Evolutionary conservation across 768 basidiomycete species (phyloP).

Genomic region (Amanita molliuscula): DNA sequence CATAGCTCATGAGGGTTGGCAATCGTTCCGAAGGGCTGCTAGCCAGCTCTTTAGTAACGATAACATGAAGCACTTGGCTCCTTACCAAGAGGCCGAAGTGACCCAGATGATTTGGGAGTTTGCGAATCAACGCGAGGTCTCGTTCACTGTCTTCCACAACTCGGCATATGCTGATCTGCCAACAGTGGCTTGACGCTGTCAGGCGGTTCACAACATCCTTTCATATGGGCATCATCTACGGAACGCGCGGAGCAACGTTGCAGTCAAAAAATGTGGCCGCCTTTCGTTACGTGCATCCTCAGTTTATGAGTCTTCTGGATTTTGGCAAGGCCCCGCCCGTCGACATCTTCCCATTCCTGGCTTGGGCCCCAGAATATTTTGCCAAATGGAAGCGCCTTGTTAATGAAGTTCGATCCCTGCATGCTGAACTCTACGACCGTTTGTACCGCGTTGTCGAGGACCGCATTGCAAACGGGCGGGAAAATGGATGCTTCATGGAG

Average conservation of each 20-base stretch:
- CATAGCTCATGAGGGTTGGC: slow-evolving; percentile 11
- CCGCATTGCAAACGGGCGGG: slow-evolving; percentile 14
- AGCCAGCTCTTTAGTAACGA: slow-evolving; percentile 9
- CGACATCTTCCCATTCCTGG: slow-evolving; percentile 22
- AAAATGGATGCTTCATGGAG: slow-evolving; percentile 22
- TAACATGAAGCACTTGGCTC: slow-evolving; percentile 9
- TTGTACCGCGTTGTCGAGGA: slow-evolving; percentile 16
- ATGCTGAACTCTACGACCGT: slow-evolving; percentile 18
- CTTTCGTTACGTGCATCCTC: slow-evolving; percentile 18
- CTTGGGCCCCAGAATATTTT: slow-evolving; percentile 22
- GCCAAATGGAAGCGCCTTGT: slow-evolving; percentile 22
- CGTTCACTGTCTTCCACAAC: not conserved
- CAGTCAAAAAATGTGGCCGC: slow-evolving; percentile 14
- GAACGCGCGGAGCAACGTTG: slow-evolving; percentile 17
- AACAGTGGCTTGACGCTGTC: slow-evolving; percentile 20
- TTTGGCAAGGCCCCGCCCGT: slow-evolving; percentile 24
- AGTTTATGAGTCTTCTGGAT: slow-evolving; percentile 16
- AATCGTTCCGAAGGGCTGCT: slow-evolving; percentile 11
- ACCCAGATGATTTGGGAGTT: slow-evolving; percentile 10
- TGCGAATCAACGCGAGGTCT: slow-evolving; percentile 8
- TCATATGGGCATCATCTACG: slow-evolving; percentile 18
- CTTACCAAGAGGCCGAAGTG: slow-evolving; percentile 15
- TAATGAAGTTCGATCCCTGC: slow-evolving; percentile 14
- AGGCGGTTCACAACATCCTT: slow-evolving; percentile 21
- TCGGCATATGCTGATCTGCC: not conserved